These are phyloP conservation scores for Knufia petricola DNA, from an alignment of 2,329 filamentous ascomycete species.

Conservation along the genomic window DNA sequence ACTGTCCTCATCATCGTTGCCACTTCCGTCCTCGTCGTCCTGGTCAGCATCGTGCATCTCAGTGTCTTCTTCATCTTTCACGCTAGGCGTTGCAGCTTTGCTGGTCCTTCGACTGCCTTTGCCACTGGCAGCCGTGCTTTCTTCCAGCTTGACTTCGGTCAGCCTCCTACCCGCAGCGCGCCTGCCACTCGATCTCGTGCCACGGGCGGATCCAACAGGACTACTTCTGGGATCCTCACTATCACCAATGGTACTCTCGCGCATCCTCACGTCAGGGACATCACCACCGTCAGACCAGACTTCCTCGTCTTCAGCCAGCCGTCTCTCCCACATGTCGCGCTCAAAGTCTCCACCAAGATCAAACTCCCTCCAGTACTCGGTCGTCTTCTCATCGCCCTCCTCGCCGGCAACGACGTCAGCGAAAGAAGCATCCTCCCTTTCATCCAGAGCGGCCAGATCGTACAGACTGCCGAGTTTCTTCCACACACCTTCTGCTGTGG, in stretches of 20 bases:
- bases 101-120: constrained; percentile 19
- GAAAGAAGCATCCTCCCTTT: constrained; percentile 58
- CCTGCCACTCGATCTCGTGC: constrained; percentile 20
- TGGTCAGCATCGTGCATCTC: constrained; percentile 25
- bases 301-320: constrained; percentile 30
- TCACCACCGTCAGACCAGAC: constrained; percentile 10
- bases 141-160: constrained; percentile 31
- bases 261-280: constrained; percentile 18
- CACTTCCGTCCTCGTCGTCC: constrained; percentile 30
- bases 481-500: constrained; percentile 85
- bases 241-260: constrained; percentile 38
- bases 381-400: constrained; percentile 25
- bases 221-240: constrained; percentile 34
- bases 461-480: constrained; percentile 74
- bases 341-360: constrained; percentile 47
- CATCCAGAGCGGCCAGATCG: constrained; percentile 75
- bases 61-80: constrained; percentile 29
- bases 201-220: constrained; percentile 19
- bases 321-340: constrained; percentile 39
- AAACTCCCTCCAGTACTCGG: constrained; percentile 58
- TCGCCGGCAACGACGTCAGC: constrained; percentile 45
- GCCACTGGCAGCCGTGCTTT: constrained; percentile 28
- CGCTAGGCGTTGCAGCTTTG: constrained; percentile 21
- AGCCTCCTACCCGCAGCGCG: constrained; percentile 18
- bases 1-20: constrained; percentile 29